Conservation (phyloP, 345 rosid genomes). For the Adansonia digitata region DNA sequence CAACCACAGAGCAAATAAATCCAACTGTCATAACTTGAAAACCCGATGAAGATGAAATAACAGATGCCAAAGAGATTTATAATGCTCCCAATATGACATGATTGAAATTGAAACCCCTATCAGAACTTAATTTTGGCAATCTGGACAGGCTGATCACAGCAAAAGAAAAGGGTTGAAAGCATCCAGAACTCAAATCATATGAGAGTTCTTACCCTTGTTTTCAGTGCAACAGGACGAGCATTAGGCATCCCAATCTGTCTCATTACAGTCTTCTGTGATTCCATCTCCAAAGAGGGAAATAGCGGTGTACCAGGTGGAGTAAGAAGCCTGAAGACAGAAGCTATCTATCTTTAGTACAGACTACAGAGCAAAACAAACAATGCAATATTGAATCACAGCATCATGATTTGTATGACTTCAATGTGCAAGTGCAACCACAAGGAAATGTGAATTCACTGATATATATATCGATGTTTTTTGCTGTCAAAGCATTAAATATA, state of each 20-base stretch:
- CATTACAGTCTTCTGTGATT: constrained; percentile 34
- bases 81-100: neutral
- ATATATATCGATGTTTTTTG: neutral
- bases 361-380: neutral
- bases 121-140: neutral
- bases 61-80: neutral
- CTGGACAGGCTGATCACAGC: constrained; percentile 6
- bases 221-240: constrained; percentile 43
- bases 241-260: constrained; percentile 42
- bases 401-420: neutral
- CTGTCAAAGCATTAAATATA: neutral
- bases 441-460: neutral
- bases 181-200: constrained; percentile 3
- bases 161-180: constrained; percentile 1
- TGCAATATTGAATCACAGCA: neutral
- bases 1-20: neutral
- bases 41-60: constrained; percentile 5
- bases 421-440: neutral
- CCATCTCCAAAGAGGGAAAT: constrained; percentile 60
- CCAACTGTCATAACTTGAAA: neutral
- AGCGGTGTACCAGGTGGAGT: constrained; percentile 84
- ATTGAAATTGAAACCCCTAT: neutral
- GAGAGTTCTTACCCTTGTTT: constrained; percentile 50
- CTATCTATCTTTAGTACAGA: constrained; percentile 3
- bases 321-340: constrained; percentile 58